Base-by-base conservation (phyloP, 306 rosid species). In the Sechiopsis laciniata region DNA sequence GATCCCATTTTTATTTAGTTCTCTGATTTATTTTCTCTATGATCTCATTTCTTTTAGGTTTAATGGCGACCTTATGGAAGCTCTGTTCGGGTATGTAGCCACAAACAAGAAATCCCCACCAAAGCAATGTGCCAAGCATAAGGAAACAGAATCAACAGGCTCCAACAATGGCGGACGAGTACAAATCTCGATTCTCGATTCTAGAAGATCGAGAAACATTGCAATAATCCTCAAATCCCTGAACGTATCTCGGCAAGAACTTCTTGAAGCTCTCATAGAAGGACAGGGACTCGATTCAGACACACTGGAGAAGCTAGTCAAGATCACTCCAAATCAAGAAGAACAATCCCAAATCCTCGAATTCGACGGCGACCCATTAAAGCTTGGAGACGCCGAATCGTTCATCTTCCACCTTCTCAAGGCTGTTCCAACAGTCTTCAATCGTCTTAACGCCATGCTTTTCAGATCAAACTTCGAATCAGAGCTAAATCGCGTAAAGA, bases 31-130 rank as follows among this genome's bases (percentile, higher is more conserved):
- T n/a, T n/a, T 32, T 2, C 73, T 22, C 74, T 63, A 17, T 29
- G 50, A 75, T 71, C 52, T 66, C 4, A 51, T 7, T 22, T 29
- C 26, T 72, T 60, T 37, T 78, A 94, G 98, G 81, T 79, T 94
- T 64, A 95, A 91, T 77, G 95, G 89, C 60, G 88, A 86, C 61
- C 87, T 91, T 55, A 94, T 94, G 82, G 92, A 85, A 74, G 84
- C 85, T 65, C 85, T 94, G 22, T 91, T 94, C 72, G 97, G 97
- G 48, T 90, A 88, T 63, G 78, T 85, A 15, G 74, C 73, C 2
- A 64, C 69, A 40, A 83, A 67, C 75, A 56, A 60, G 40, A 82
- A 76, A 78, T 77, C 75, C 2, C 75, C 77, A 11, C 87, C 81
- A 78, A 81, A 83, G 78, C 78, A 69, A 19, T 73, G 35, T 37